Evolutionary conservation across 1,139 yeast species (phyloP).

Genomic region (Suhomyces coccinellae): DNA sequence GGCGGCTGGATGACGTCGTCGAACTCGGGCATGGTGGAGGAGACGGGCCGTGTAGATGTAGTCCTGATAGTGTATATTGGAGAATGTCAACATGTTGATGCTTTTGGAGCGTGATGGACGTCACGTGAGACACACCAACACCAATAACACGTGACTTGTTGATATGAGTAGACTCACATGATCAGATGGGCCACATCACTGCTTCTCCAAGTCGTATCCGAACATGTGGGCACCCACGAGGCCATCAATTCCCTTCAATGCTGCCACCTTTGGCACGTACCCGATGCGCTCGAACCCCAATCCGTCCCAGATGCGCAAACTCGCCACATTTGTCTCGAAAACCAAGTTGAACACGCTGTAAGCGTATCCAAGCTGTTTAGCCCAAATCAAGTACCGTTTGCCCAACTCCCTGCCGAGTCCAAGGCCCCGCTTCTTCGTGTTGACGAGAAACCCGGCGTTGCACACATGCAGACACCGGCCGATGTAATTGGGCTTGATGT

Average conservation of each 20-base stretch:
- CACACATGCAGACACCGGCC: slow-evolving; percentile 80
- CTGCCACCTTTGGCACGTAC: slow-evolving; percentile 62
- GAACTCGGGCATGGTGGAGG: slow-evolving; percentile 34
- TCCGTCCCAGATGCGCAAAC: slow-evolving; percentile 69
- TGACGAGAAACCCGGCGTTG: slow-evolving; percentile 77
- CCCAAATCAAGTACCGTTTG: slow-evolving; percentile 57
- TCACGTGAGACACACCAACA: too few species aligned
- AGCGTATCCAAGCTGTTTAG: slow-evolving; percentile 69
- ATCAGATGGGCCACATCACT: background rate
- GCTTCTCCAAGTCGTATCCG: slow-evolving; percentile 51
- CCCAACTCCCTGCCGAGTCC: slow-evolving; percentile 68
- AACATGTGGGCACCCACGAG: slow-evolving; percentile 67
- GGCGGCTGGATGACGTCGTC: slow-evolving; percentile 38
- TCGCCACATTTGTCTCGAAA: slow-evolving; percentile 69
- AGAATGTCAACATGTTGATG: slow-evolving; percentile 22
- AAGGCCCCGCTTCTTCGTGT: slow-evolving; percentile 53
- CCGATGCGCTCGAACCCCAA: slow-evolving; percentile 78
- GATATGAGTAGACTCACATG: background rate
- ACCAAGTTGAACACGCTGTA: slow-evolving; percentile 84
- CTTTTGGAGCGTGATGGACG: background rate
- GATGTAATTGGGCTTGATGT: slow-evolving; percentile 73
- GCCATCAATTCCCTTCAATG: slow-evolving; percentile 57
- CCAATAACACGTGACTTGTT: background rate
- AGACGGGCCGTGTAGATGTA: slow-evolving; percentile 15
- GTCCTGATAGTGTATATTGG: slow-evolving; percentile 24